Evolutionary conservation across 345 rosid genomes (phyloP), one percentile per base, ranked within the genome.

Genomic region (Populus nigra): DNA sequence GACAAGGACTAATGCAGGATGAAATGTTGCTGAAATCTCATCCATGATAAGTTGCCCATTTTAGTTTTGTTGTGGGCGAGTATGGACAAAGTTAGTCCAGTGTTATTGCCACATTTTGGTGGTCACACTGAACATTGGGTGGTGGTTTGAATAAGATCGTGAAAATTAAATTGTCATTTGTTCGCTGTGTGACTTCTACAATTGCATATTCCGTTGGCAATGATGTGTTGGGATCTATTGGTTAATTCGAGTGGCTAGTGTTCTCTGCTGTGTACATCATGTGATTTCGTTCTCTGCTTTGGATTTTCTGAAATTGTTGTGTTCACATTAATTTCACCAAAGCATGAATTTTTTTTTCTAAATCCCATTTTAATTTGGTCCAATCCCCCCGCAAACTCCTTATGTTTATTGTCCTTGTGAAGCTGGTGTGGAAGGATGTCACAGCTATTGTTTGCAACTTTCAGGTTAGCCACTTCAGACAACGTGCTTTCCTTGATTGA

Each of bases 401-500:
- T n/a, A n/a, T n/a, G 63, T 57, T 57, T 57, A 57, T 57, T 57
- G 63, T 57, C 11, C 25, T n/a, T 57, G 15, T 57, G 23, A n/a
- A n/a, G 27, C 22, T n/a, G 29, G 63, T 57, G 63, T n/a, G 6
- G 53, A 47, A 47, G 53, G 27, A 7, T 73, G 11, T 43, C 20
- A 50, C 39, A 31, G 2, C 38, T 29, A 9, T 22, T 18, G 65
- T n/a, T 45, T 8, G 8, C 47, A 45, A 11, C 45, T 55, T 59
- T 55, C 77, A 81, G 83, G 83, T 49, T 76, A 65, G 73, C 61
- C 25, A 72, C 77, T 65, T 81, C 71, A 29, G 70, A 71, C 13
- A 76, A 35, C 72, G 3, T 81, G 77, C 73, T 72, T 72, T 36
- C 69, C 73, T 50, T 73, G 69, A 72, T 76, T 76, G 69, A 43